phyloP scores from a whole-genome alignment of 2,329 filamentous ascomycete species.

The Botrytis galanthina region DNA sequence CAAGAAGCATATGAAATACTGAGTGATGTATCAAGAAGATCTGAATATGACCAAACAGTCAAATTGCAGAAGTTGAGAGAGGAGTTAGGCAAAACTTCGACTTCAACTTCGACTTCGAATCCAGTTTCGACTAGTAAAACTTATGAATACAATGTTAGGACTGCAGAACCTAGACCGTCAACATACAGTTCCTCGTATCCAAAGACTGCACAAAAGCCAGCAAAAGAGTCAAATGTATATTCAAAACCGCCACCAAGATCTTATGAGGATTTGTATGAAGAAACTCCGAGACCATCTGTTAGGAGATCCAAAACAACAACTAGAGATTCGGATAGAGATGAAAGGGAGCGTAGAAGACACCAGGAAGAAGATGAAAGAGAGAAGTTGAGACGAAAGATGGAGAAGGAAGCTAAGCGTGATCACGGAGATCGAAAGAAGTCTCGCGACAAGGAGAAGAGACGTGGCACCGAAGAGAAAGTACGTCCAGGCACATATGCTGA shows the following conservation, averaged over 20 bases:
- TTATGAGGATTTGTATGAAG: slow-evolving; percentile 53
- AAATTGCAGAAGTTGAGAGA: slow-evolving; percentile 62
- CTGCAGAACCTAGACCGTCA: slow-evolving; percentile 48
- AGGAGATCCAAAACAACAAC: slow-evolving; percentile 36
- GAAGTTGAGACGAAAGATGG: slow-evolving; percentile 33
- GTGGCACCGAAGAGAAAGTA: slow-evolving; percentile 38
- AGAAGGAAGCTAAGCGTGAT: slow-evolving; percentile 37
- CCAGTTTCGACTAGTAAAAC: slow-evolving; percentile 39
- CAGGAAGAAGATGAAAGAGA: slow-evolving; percentile 37
- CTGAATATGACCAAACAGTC: slow-evolving; percentile 75
- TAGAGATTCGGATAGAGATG: slow-evolving; percentile 35
- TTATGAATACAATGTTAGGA: slow-evolving; percentile 48
- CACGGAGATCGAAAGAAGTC: slow-evolving; percentile 37
- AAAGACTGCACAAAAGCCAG: slow-evolving; percentile 21
- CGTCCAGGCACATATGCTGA: slow-evolving; percentile 30
- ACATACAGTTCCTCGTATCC: slow-evolving; percentile 19
- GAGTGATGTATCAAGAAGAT: slow-evolving; percentile 69
- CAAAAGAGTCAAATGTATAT: slow-evolving; percentile 35
- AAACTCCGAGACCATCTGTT: slow-evolving; percentile 39
- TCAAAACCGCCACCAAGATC: slow-evolving; percentile 38
- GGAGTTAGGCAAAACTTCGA: slow-evolving; percentile 39
- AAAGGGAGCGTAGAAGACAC: slow-evolving; percentile 37
- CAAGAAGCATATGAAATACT: slow-evolving; percentile 92
- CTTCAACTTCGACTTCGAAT: slow-evolving; percentile 32
- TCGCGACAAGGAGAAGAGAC: slow-evolving; percentile 43